Base-by-base conservation (phyloP, 1,284 basidiomycete genomes). In the Tetrapyrgos nigripes region DNA sequence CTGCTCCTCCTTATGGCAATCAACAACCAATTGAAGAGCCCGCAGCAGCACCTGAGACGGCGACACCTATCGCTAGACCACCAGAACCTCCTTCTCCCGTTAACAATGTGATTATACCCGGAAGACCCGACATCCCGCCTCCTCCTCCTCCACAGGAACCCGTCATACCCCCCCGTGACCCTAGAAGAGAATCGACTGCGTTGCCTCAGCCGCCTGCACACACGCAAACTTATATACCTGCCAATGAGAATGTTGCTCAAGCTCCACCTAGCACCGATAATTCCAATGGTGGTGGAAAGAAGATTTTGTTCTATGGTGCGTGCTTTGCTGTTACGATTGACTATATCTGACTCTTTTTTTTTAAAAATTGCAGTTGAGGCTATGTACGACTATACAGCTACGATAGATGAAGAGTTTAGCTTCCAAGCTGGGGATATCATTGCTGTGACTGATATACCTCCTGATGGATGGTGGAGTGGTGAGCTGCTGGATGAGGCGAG, bases 381-480 rank as follows among this genome's bases (percentile, higher is more conserved):
- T 40, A 74, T 95, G 66, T 95, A 92, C 72, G 90, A 94, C 70
- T 96, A 96, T 67, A 73, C 77, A 17, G 92, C 93, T 23, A 85
- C 87, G n/a, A 89, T 89, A 59, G 83, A 87, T 8, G 89, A 92
- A 69, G 91, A 93, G 69, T 89, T 94, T 72, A 88, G 91, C 70
- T 93, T 94, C 82, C 89, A 92, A 68, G 79, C 84, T 29, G 90
- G 89, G 24, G 93, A 94, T 70, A 87, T 94, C 62, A 94, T 94
- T 66, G 93, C 92, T 0, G 91, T 94, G 4, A 93, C 91, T 1
- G 82, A 85, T 29, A 93, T 91, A 28, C 91, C 92, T 14, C 89
- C 93, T 61, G 93, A 94, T 64, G 93, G 92, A 1, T 94, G 92
- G 93, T 94, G 92, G 92, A 87, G 85, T 57, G 90, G 90, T 9